These are phyloP conservation scores for Heliamphora exappendiculata DNA, from an alignment of 148 eudicot species.

Conservation along the genomic window DNA sequence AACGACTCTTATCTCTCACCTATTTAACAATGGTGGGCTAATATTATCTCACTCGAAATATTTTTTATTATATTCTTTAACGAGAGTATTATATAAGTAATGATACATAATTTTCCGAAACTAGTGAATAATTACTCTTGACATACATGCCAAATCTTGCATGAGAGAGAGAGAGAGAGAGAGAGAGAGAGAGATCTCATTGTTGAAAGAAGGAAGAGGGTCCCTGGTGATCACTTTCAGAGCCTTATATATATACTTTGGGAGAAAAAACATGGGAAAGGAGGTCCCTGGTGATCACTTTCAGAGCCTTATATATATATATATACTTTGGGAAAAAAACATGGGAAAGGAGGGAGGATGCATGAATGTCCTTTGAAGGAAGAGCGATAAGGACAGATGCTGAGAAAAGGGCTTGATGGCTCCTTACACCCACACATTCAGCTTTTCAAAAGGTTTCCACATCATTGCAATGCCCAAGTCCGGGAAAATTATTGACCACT, in stretches of 20 bases:
- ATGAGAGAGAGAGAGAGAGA: too few species aligned
- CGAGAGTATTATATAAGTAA: too few species aligned
- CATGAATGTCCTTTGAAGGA: not conserved
- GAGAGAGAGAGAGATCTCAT: not conserved
- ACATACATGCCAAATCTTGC: too few species aligned
- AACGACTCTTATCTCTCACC: too few species aligned
- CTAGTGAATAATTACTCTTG: too few species aligned
- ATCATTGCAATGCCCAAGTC: not conserved
- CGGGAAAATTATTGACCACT: too few species aligned
- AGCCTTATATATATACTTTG: not conserved
- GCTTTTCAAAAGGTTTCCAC: slow-evolving; percentile 12
- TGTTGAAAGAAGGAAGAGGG: not conserved
- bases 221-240: not conserved
- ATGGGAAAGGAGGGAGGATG: not conserved
- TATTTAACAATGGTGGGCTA: too few species aligned
- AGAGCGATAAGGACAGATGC: not conserved
- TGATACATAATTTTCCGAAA: too few species aligned
- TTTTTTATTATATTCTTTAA: too few species aligned
- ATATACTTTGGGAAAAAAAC: too few species aligned
- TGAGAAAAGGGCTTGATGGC: not conserved
- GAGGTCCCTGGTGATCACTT: not conserved
- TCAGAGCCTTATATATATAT: not conserved
- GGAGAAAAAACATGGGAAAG: not conserved
- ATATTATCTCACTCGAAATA: too few species aligned
- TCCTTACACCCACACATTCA: not conserved